These are phyloP conservation scores for Penicillium sp. DNA, from an alignment of 2,329 filamentous ascomycete genomes.

Conservation along the genomic window DNA sequence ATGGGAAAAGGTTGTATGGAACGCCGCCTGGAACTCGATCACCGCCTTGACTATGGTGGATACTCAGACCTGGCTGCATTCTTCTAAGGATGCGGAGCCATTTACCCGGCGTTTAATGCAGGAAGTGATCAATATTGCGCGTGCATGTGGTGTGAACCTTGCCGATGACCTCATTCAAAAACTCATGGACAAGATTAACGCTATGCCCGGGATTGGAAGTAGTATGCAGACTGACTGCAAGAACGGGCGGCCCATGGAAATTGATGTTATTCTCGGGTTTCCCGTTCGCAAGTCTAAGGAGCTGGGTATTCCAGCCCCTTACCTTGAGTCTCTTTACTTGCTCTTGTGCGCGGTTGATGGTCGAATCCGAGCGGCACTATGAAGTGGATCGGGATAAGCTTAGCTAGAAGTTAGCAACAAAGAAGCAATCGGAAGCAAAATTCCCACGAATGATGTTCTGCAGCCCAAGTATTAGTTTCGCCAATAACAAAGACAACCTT, in stretches of 20 bases:
- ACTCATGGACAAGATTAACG: slow-evolving; percentile 41
- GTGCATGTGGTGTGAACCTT: slow-evolving; percentile 40
- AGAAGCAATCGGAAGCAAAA: neutral
- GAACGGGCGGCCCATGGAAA: slow-evolving; percentile 45
- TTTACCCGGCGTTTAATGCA: slow-evolving; percentile 44
- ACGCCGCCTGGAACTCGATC: slow-evolving; percentile 43
- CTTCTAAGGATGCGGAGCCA: slow-evolving; percentile 40
- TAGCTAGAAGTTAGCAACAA: too few species aligned
- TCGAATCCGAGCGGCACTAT: slow-evolving; percentile 15
- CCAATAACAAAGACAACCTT: neutral
- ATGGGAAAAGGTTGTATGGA: slow-evolving; percentile 48
- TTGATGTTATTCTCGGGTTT: slow-evolving; percentile 50
- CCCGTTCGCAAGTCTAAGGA: slow-evolving; percentile 43
- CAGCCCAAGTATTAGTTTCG: neutral
- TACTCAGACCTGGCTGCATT: slow-evolving; percentile 45
- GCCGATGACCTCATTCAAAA: slow-evolving; percentile 39
- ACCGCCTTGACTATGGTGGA: slow-evolving; percentile 47
- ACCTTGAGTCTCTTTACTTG: slow-evolving; percentile 42
- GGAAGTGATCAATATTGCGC: slow-evolving; percentile 46
- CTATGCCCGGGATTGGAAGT: slow-evolving; percentile 43
- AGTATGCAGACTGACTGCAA: slow-evolving; percentile 50
- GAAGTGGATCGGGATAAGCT: neutral
- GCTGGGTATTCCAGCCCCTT: slow-evolving; percentile 41
- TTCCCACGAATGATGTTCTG: neutral
- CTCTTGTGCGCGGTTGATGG: slow-evolving; percentile 30